A percentile compares a stretch with the other conserved stretches of the same genome.
These are phyloP conservation scores for Neurospora hispaniola DNA, from an alignment of 495 filamentous ascomycete genomes.

Conservation along the genomic window DNA sequence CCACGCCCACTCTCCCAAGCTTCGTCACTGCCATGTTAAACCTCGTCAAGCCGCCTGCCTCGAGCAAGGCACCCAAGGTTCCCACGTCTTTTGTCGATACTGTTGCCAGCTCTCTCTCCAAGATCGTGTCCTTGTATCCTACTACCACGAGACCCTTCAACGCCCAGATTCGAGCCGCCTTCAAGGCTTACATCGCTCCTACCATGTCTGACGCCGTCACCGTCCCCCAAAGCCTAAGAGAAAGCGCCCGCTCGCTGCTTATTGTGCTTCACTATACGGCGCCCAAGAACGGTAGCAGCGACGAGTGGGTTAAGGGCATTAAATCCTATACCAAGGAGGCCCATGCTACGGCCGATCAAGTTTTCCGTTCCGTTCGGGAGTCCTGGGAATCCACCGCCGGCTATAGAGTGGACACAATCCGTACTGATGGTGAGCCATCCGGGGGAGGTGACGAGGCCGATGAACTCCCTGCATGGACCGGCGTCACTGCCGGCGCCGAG, in stretches of 20 bases:
- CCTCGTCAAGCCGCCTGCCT: constrained; percentile 41
- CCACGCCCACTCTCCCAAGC: constrained; percentile 65
- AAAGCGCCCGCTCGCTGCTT: constrained; percentile 48
- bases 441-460: constrained; percentile 31
- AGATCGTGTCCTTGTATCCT: constrained; percentile 64
- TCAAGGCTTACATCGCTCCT: constrained; percentile 46
- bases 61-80: constrained; percentile 27
- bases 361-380: constrained; percentile 68
- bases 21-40: constrained; percentile 66
- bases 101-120: constrained; percentile 45
- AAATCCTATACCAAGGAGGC: constrained; percentile 45
- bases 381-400: constrained; percentile 58
- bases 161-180: constrained; percentile 50
- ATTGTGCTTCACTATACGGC: constrained; percentile 63
- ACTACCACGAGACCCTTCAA: constrained; percentile 69
- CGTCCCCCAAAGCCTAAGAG: constrained; percentile 38
- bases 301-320: constrained; percentile 63
- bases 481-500: constrained; percentile 59
- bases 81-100: constrained; percentile 44
- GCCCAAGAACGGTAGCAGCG: constrained; percentile 57
- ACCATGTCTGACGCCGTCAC: constrained; percentile 36
- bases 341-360: constrained; percentile 58
- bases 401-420: constrained; percentile 20
- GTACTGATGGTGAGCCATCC: constrained; percentile 28
- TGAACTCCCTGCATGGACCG: constrained; percentile 57